Percentiles rank a stretch among this genome's conserved stretches.
Evolutionary conservation across 345 rosid species (phyloP).

Genomic region (Euclidium syriacum): DNA sequence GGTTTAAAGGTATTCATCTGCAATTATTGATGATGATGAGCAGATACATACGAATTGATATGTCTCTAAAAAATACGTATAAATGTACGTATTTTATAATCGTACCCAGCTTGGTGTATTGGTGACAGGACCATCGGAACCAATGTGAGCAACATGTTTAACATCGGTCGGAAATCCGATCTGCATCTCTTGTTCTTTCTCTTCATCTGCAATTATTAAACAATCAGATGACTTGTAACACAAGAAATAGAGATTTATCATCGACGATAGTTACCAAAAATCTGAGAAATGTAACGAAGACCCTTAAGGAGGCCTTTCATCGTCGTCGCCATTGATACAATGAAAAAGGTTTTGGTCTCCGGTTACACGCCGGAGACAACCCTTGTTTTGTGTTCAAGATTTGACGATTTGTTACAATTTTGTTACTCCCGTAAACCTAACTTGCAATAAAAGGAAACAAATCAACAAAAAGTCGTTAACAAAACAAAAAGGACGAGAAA

Average conservation of each 20-base stretch:
- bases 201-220: conserved; percentile 66
- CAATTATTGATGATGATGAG: not conserved
- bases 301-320: conserved; percentile 80
- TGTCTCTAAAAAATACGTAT: not conserved
- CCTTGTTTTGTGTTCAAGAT: conserved; percentile 11
- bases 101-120: conserved; percentile 61
- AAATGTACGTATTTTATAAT: not conserved
- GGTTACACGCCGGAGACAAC: conserved; percentile 32
- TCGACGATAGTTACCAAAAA: conserved; percentile 48
- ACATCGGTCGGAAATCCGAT: conserved; percentile 92
- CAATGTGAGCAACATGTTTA: conserved; percentile 96
- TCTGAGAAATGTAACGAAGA: conserved; percentile 73
- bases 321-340: conserved; percentile 29
- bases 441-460: conserved; percentile 11
- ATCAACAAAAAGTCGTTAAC: not conserved
- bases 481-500: not conserved
- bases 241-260: not conserved
- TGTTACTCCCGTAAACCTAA: conserved; percentile 15
- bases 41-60: not conserved
- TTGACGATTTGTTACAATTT: conserved; percentile 10
- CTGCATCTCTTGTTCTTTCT: conserved; percentile 75
- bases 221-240: not conserved
- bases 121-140: conserved; percentile 64
- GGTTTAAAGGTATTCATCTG: conserved; percentile 35
- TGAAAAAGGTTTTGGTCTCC: conserved; percentile 19